A percentile compares a stretch with the other conserved stretches of the same genome.
phyloP scores from a whole-genome alignment of 78 protist genomes.

The Emiliania huxleyi region DNA sequence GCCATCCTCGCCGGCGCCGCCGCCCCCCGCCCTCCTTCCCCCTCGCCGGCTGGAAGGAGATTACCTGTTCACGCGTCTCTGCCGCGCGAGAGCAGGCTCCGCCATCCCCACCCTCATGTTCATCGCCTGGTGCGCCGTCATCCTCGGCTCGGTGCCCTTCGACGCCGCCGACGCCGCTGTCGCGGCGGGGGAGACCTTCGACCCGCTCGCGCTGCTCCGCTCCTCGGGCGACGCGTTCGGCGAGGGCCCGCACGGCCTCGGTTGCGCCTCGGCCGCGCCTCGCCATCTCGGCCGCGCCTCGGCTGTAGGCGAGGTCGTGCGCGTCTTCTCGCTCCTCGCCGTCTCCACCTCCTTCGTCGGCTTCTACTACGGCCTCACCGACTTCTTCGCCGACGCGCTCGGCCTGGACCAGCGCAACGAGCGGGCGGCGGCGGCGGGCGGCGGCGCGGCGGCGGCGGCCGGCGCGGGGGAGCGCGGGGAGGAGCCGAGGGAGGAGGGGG shows the following conservation, averaged over 20 bases:
- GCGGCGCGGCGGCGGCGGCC: no score
- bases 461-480: background rate
- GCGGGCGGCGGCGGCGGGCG: no score
- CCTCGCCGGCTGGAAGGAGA: no score
- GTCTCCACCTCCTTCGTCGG: background rate
- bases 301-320: no score
- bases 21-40: no score
- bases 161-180: background rate
- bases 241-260: no score
- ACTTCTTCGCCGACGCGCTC: background rate
- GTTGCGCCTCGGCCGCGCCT: no score
- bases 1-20: background rate
- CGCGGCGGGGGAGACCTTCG: background rate
- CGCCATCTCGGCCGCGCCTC: no score
- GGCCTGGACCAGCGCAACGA: background rate
- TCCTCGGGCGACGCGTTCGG: background rate
- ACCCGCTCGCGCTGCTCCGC: background rate
- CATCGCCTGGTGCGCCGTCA: background rate
- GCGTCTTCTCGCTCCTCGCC: background rate
- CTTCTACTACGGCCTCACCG: background rate
- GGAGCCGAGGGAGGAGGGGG: background rate
- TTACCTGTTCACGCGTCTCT: no score
- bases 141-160: background rate
- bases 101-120: constrained; percentile 1
- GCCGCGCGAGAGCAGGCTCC: no score